Base-by-base conservation (phyloP, 1,139 yeast genomes). In the Magnusiomyces paraingens region DNA sequence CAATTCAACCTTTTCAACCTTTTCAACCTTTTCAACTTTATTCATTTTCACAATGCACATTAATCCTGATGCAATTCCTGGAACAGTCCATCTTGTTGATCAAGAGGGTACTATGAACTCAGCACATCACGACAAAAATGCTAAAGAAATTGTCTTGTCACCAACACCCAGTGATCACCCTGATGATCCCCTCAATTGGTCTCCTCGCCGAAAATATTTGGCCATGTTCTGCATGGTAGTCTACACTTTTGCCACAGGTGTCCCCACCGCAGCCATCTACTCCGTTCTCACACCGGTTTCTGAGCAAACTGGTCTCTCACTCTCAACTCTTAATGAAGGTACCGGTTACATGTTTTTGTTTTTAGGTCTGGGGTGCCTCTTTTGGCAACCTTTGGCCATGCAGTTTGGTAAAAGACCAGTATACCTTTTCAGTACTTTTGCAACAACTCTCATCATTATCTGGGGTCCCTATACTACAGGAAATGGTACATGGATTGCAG, bases 11-110 rank as follows among this genome's bases (percentile, higher is more conserved):
- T n/a, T n/a, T n/a, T n/a, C n/a, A n/a, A n/a, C n/a, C n/a, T n/a
- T n/a, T 26, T 26, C 8, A 26, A 26, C 32, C n/a, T 26, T 26
- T 26, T 26, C 8, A 26, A 26, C 32, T 26, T 26, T 26, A 26
- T n/a, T n/a, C n/a, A 26, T 8, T 12, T 29, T 29, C 20, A 51
- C 45, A 29, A 56, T 54, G 58, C 52, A 50, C 32, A 50, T 56
- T 22, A 72, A 73, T 60, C 68, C 63, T 52, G 73, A 76, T 20
- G 71, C 74, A 10, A 74, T 81, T 41, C 88, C 88, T 0, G 88
- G 88, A 26, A 82, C 86, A 3, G 73, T 80, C 11, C 82, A 80
- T 55, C 70, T 83, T 49, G 78, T 83, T 17, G 86, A 82, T 63
- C 54, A 76, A 38, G 72, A 71, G 11, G 69, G 67, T 32, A 57